Evolutionary conservation across 23 red algal species (phyloP).

Genomic region (Pyropia yezoensis): DNA sequence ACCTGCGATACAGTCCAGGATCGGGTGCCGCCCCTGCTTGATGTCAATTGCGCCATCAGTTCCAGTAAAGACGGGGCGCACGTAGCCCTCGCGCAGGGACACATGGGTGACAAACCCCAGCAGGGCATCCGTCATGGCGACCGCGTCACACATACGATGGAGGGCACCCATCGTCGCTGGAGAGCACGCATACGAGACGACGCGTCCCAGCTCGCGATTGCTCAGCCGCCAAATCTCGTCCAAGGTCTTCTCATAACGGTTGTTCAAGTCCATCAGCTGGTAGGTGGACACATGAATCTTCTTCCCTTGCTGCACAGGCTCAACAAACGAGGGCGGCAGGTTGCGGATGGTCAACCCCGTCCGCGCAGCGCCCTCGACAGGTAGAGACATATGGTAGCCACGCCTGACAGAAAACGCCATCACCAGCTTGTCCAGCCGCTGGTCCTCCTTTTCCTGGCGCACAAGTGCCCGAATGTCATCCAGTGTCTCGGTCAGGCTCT

Average conservation of each 20-base stretch:
- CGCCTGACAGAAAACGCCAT: constrained; percentile 22
- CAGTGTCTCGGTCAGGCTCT: constrained; percentile 57
- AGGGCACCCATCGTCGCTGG: constrained; percentile 29
- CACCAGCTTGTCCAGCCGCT: constrained; percentile 28
- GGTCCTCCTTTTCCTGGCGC: constrained; percentile 14
- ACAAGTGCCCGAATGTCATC: constrained; percentile 51
- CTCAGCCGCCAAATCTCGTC: constrained; percentile 64
- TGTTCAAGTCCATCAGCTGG: constrained; percentile 62
- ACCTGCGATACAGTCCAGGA: constrained; percentile 16
- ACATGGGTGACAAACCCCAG: constrained; percentile 54
- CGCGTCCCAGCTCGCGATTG: constrained; percentile 41
- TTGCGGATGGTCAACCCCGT: constrained; percentile 16
- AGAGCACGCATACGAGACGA: constrained; percentile 39
- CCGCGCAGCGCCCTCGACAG: constrained; percentile 5
- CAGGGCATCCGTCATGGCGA: constrained; percentile 68
- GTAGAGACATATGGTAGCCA: constrained; percentile 60
- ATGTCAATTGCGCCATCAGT: constrained; percentile 46
- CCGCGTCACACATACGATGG: constrained; percentile 81
- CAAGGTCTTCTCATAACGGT: constrained; percentile 45
- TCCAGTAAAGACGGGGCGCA: constrained; percentile 32
- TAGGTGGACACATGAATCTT: constrained; percentile 59
- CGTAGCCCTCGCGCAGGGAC: constrained; percentile 1
- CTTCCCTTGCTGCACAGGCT: constrained; percentile 37
- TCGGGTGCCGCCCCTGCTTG: constrained; percentile 57
- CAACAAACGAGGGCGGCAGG: constrained; percentile 14